A percentile compares a stretch with the other conserved stretches of the same genome.
These are phyloP conservation scores for Suillus spraguei DNA, from an alignment of 768 basidiomycete genomes.

Conservation along the genomic window DNA sequence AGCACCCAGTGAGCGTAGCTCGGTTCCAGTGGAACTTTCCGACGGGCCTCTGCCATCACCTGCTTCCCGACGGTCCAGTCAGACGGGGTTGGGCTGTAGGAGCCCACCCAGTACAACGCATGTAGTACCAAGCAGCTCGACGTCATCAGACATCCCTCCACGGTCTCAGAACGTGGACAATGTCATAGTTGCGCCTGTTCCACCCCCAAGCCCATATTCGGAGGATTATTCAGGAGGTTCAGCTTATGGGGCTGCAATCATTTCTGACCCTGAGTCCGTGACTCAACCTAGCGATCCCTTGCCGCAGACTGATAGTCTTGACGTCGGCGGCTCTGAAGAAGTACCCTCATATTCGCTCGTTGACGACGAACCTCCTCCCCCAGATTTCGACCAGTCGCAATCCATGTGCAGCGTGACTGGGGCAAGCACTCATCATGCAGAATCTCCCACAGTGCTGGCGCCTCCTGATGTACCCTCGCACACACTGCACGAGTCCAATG, in stretches of 20 bases:
- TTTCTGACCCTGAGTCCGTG: background rate
- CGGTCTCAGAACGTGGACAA: background rate
- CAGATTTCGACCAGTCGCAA: slow-evolving; percentile 24
- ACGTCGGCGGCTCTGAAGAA: slow-evolving; percentile 18
- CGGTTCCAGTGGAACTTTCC: background rate
- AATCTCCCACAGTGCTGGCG: background rate
- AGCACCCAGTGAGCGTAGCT: background rate
- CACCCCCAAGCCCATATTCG: background rate
- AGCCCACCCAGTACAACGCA: too few species aligned
- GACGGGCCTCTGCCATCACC: background rate
- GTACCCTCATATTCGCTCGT: slow-evolving; percentile 27
- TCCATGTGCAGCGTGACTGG: background rate
- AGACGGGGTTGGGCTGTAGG: background rate
- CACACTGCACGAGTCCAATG: background rate
- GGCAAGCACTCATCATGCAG: background rate
- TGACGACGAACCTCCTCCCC: slow-evolving; percentile 27
- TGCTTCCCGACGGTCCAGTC: background rate
- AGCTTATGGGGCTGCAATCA: background rate
- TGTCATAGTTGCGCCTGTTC: background rate
- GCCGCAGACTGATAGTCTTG: background rate
- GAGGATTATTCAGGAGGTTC: background rate
- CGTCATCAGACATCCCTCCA: too few species aligned
- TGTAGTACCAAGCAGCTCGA: background rate
- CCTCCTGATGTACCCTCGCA: background rate
- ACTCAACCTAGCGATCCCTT: background rate